Conservation (phyloP, 2,329 filamentous ascomycete species). For the Neofusicoccum umdonicola region DNA sequence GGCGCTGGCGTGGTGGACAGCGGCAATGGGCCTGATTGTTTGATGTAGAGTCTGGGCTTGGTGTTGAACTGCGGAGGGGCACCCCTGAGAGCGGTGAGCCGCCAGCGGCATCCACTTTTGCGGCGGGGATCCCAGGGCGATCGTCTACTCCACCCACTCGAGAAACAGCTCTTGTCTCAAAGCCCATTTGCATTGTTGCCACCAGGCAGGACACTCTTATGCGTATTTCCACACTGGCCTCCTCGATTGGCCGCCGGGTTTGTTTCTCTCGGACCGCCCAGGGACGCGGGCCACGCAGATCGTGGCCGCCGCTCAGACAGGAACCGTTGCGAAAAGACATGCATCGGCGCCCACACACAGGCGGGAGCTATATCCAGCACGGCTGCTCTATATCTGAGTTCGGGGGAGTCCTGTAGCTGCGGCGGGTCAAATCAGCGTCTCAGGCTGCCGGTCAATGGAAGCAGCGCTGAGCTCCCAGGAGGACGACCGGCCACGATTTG, state of each 20-base stretch:
- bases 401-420: too few relatives aligned
- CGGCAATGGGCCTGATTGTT: neutral
- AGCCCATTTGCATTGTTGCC: neutral
- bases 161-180: neutral
- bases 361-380: too few relatives aligned
- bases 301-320: neutral
- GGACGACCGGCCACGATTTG: neutral
- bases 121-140: neutral
- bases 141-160: neutral
- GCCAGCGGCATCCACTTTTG: conserved; percentile 14
- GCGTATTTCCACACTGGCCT: neutral
- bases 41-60: neutral
- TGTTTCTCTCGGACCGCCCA: neutral
- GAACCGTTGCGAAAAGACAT: neutral
- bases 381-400: too few relatives aligned
- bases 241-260: neutral
- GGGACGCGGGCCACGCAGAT: neutral
- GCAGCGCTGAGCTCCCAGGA: too few relatives aligned
- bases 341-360: neutral
- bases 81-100: conserved; percentile 12
- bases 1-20: neutral
- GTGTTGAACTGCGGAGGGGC: conserved; percentile 9
- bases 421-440: too few relatives aligned
- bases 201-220: neutral
- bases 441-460: too few relatives aligned